Evolutionary conservation across 2,329 filamentous ascomycete genomes (phyloP), one percentile per base, ranked within the genome.

Genomic region (Cercospora zeae-maydis): DNA sequence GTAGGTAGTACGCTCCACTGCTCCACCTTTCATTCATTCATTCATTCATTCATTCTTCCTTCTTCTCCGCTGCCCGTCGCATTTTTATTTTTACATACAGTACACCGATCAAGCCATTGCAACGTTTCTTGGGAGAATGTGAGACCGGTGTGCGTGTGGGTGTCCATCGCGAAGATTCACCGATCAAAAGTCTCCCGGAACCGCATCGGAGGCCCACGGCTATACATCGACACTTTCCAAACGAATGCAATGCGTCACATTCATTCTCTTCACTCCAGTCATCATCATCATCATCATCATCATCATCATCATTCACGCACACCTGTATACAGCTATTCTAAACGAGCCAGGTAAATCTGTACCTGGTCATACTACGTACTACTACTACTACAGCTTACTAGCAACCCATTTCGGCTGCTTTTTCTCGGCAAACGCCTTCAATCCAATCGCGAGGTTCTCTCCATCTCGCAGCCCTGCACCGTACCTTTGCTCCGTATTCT

Each of bases 371-470:
- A n/a, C n/a, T n/a, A n/a, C n/a, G n/a, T n/a, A n/a, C n/a, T n/a
- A n/a, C n/a, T n/a, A n/a, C n/a, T n/a, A 11, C 45, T 66, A 74
- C 59, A 84, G 64, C 70, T 82, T 83, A 1, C 78, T 80, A 30
- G 79, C 77, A 53, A 78, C 78, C 81, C 81, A 84, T 27, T 77
- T 69, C 16, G 82, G 81, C 66, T 77, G 74, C 68, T 79, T 74
- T 75, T 83, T 83, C 70, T 80, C 76, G 36, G 78, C 77, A 76
- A 85, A 86, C 4, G 83, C 83, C 63, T 72, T 75, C 58, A 84
- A 66, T 1, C 82, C 82, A 64, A 82, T 80, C 14, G 76, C 71
- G n/a, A 81, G 73, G 73, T 84, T 84, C 62, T 81, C 78, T 0
- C 80, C 78, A 34, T 75, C 69, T 51, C 79, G 68, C 59, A 83